Evolutionary conservation across 257 asterid genomes (phyloP), one percentile per base, ranked within the genome.

Genomic region (Nicotiana noctiflora): DNA sequence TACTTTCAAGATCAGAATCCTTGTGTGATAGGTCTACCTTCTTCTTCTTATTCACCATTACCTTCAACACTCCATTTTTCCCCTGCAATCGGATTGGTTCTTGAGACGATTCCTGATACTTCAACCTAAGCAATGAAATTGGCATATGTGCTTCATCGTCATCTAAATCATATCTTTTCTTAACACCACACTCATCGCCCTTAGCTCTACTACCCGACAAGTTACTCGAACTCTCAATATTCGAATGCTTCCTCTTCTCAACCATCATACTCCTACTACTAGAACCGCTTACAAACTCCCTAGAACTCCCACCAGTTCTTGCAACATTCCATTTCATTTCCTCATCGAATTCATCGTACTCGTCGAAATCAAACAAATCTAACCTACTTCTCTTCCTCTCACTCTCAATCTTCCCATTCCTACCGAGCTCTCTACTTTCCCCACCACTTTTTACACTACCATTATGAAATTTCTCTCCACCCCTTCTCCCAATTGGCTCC

Each of bases 31-130:
- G 82, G 79, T 88, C 94, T 78, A 86, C 49, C 85, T 86, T 90
- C 81, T 90, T 94, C 92, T 91, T 94, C 90, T 90, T 94, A 84
- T 92, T 91, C 68, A 92, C 93, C 98, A 90, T 94, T 76, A 96
- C 97, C 89, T 96, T 94, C 86, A 96, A 81, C 68, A 94, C 97
- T 80, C 99, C 98, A 80, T 91, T 96, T 89, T 96, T 96, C 70
- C 99, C 98, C 90, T 96, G 98, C 85, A 94, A 80, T 86, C 98
- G 89, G 55, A 96, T 93, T 13, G 94, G 85, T 85, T 91, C 91
- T 55, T 86, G 84, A 32, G 86, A 75, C 59, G 66, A 82, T 82
- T 89, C 90, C 92, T 83, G 83, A 78, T 84, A n/a, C n/a, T n/a
- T n/a, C n/a, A n/a, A n/a, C n/a, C n/a, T n/a, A n/a, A n/a, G n/a